Evolutionary conservation across 2,329 filamentous ascomycete genomes (phyloP).

Genomic region (Myriosclerotinia scirpicola): DNA sequence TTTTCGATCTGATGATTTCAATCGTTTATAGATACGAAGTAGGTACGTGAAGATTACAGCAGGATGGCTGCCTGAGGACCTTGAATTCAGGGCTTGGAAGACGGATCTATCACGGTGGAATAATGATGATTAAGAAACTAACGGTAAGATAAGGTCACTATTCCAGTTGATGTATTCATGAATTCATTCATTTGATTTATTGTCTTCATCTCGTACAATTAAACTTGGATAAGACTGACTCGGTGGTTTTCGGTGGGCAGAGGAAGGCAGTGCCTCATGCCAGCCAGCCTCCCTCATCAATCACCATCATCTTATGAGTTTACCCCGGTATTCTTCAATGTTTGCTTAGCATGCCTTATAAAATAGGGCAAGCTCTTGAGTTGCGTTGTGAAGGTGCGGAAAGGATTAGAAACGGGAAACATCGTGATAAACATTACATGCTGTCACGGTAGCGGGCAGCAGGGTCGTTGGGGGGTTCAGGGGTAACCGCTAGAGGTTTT

Average conservation of each 20-base stretch:
- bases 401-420: neutral
- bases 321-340: neutral
- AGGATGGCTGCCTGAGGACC: neutral
- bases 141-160: neutral
- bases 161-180: neutral
- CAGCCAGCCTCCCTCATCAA: neutral
- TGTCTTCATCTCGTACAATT: neutral
- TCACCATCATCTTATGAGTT: neutral
- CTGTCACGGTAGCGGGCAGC: neutral
- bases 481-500: too few species aligned
- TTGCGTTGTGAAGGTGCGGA: neutral
- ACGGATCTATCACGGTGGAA: neutral
- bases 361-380: neutral
- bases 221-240: neutral
- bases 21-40: neutral
- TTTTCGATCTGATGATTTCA: neutral
- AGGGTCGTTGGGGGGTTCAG: neutral
- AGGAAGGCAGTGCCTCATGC: neutral
- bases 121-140: neutral
- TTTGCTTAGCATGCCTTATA: neutral
- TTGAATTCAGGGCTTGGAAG: neutral
- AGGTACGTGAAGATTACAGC: neutral
- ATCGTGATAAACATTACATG: neutral
- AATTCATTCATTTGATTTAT: neutral
- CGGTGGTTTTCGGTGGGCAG: constrained; percentile 8